Evolutionary conservation across 352 stramenopile species (phyloP).

Genomic region (Thraustotheca clavata): DNA sequence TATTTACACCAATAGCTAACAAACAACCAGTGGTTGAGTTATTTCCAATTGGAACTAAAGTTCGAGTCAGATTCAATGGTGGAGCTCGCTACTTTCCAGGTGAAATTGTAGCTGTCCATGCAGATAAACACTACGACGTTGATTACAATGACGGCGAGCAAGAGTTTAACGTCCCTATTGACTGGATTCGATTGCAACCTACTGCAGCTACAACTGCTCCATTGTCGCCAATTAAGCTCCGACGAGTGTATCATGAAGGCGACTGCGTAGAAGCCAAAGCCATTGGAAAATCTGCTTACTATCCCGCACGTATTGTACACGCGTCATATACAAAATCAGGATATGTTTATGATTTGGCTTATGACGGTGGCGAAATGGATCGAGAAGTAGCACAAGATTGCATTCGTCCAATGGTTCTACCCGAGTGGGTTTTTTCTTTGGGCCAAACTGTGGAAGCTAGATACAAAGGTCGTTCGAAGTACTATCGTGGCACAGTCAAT

Average conservation of each 20-base stretch:
- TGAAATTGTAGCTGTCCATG: slow-evolving; percentile 29
- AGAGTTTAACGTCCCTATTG: slow-evolving; percentile 46
- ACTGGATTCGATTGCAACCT: slow-evolving; percentile 30
- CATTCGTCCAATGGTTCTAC: slow-evolving; percentile 6
- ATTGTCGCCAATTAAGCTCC: not conserved
- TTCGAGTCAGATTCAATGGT: slow-evolving; percentile 18
- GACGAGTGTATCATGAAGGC: not conserved
- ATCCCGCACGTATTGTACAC: not conserved
- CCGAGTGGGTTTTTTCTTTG: not conserved
- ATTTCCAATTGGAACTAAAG: slow-evolving; percentile 12
- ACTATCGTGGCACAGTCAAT: slow-evolving; percentile 14
- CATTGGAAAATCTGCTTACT: slow-evolving; percentile 7
- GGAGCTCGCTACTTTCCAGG: slow-evolving; percentile 32
- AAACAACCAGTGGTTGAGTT: slow-evolving; percentile 1
- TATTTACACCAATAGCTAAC: slow-evolving; percentile 5
- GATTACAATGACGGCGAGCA: slow-evolving; percentile 76
- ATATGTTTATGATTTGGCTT: slow-evolving; percentile 7
- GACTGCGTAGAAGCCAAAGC: slow-evolving; percentile 8
- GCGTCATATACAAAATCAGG: not conserved
- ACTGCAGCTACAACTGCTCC: not conserved
- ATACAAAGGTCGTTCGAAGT: slow-evolving; percentile 17
- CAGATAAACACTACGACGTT: slow-evolving; percentile 48
- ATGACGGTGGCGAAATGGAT: slow-evolving; percentile 12
- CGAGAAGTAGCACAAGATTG: not conserved
- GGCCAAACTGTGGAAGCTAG: slow-evolving; percentile 16